These are phyloP conservation scores for Blastobotrys parvus DNA, from an alignment of 805 yeast species.

Conservation along the genomic window DNA sequence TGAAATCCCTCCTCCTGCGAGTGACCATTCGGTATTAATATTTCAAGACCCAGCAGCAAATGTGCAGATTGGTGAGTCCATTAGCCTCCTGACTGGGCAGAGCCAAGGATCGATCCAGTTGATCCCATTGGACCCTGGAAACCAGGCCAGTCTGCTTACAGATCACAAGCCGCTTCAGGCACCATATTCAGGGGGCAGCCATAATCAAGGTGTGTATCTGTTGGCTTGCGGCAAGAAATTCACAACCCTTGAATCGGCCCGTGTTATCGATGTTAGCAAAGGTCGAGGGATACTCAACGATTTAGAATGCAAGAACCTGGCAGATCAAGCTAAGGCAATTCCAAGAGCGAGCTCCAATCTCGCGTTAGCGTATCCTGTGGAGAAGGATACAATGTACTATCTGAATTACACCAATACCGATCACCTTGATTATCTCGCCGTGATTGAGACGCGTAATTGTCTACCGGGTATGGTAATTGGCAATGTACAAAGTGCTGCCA, in stretches of 20 bases:
- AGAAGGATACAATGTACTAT: constrained; percentile 39
- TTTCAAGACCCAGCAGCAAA: background rate
- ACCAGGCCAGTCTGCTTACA: background rate
- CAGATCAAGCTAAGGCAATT: constrained; percentile 31
- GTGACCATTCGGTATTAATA: background rate
- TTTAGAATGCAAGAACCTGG: constrained; percentile 39
- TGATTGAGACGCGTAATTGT: constrained; percentile 32
- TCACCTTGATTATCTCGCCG: constrained; percentile 42
- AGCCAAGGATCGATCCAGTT: background rate
- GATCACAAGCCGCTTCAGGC: background rate
- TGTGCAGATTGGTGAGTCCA: background rate
- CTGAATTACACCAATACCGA: constrained; percentile 32
- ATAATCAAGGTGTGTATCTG: background rate
- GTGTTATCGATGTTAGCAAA: background rate
- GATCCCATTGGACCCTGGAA: background rate
- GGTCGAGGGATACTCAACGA: constrained; percentile 1
- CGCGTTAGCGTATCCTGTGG: constrained; percentile 40
- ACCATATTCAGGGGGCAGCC: no score
- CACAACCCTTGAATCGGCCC: background rate
- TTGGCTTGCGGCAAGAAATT: background rate
- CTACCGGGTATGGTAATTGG: constrained; percentile 20
- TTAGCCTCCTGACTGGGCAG: background rate
- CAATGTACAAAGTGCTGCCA: constrained; percentile 23
- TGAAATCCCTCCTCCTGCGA: no score
- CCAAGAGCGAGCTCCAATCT: constrained; percentile 37